These are phyloP conservation scores for Annulohypoxylon truncatum DNA, from an alignment of 2,329 filamentous ascomycete genomes.

Conservation along the genomic window DNA sequence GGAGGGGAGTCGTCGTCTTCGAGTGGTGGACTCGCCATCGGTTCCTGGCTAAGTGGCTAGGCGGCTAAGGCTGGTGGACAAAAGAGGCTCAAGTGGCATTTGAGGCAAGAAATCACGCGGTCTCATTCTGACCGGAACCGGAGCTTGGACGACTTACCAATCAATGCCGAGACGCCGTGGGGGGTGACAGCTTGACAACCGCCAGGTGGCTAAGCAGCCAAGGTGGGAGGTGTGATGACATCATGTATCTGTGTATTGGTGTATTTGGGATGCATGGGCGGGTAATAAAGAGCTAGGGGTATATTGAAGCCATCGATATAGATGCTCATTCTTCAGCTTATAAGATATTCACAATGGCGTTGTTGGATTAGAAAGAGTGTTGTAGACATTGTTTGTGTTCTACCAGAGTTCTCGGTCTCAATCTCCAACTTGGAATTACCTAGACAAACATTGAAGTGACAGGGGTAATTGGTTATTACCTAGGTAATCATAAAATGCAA, in stretches of 20 bases:
- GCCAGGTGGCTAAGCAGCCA: neutral
- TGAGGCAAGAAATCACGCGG: constrained; percentile 22
- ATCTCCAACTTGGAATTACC: too few relatives aligned
- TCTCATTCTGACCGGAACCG: neutral
- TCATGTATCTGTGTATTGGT: constrained; percentile 5
- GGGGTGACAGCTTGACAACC: neutral
- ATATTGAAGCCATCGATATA: too few relatives aligned
- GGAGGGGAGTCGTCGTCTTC: constrained; percentile 29
- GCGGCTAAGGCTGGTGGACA: neutral
- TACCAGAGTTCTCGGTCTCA: neutral
- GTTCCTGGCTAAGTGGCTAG: neutral
- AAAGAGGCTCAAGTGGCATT: neutral
- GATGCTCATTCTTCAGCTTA: neutral
- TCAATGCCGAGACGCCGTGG: neutral
- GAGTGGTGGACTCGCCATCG: constrained; percentile 6
- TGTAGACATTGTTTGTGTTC: neutral
- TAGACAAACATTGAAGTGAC: too few relatives aligned
- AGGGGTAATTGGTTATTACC: too few relatives aligned
- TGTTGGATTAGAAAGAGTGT: neutral
- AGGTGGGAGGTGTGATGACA: constrained; percentile 9
- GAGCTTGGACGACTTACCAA: constrained; percentile 3
- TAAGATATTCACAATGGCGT: neutral
- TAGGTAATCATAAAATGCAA: neutral
- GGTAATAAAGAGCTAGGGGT: neutral
- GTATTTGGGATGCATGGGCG: neutral